Evolutionary conservation across 768 basidiomycete genomes (phyloP), one percentile per base, ranked within the genome.

Genomic region (Gloeophyllum trabeum): DNA sequence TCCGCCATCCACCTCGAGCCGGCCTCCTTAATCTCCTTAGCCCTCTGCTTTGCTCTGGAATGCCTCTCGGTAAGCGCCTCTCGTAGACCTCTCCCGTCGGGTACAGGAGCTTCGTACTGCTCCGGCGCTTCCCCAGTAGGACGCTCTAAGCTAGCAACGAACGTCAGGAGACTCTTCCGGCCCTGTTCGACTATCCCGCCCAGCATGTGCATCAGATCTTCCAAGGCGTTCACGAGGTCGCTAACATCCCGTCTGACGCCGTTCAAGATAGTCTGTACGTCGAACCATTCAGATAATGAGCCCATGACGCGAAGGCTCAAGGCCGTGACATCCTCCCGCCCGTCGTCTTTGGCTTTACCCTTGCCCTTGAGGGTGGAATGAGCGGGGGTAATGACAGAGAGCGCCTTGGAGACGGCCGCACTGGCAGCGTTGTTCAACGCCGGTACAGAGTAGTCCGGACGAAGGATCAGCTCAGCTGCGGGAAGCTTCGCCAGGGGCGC

Each of bases 211-310:
- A 43, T 44, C 20, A 59, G 51, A 16, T 52, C 48, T 28, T 59
- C 56, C 18, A 57, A 39, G 1, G 56, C 54, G 10, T 54, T 52
- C n/a, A 59, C 20, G 34, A 59, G 37, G 32, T 57, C 58, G 34
- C 54, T 47, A 3, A 54, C 7, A 24, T 59, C 55, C 21, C 45
- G 35, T 10, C 26, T 14, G n/a, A 32, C 23, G 30, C 40, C 39
- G 24, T 49, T 41, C 14, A 42, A 46, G 20, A 51, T 35, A 4
- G 47, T 37, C n/a, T 36, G 34, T 13, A 47, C 40, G 43, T 48
- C 54, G 47, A 57, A 37, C 39, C 52, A 52, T 34, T 57, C 50
- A 14, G 56, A 49, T 14, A 57, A 45, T 6, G 56, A 53, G 10
- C 46, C 49, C 3, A 47, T 51, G 38, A 55, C 39, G 37, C 52